Evolutionary conservation across 2,329 filamentous ascomycete genomes (phyloP), one percentile per base, ranked within the genome.

Genomic region (Paracorniculantispora psalliotae): DNA sequence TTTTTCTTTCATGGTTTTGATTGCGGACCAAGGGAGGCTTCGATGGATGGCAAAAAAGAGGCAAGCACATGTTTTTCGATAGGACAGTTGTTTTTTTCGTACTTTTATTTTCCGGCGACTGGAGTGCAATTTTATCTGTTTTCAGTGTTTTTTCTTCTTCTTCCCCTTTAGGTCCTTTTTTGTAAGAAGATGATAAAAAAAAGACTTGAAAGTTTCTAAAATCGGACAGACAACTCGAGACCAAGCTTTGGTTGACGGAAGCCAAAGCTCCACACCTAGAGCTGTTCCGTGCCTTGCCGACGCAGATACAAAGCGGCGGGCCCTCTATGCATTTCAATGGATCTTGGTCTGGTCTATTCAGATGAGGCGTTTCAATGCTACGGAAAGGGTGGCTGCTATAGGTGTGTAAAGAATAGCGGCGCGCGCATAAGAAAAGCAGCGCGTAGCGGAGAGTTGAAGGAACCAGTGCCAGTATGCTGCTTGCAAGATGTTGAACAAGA

Each of bases 101-200:
- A 19, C 39, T 57, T 51, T 43, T 44, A 17, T 25, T 51, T 65
- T 77, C 76, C 76, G 77, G 77, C 77, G 76, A 79, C 74, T 74
- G 77, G 76, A 76, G 76, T 79, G 77, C 71, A 77, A 75, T 77
- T 75, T 67, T 73, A 72, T 71, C 21, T 56, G 41, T 57, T 48
- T 57, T 57, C 65, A 68, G 67, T 70, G 67, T 63, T 69, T 63
- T 63, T 63, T 60, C 47, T 39, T 33, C 12, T 12, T 33, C 6
- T 33, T 33, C 30, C n/a, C n/a, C n/a, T 46, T 51, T 60, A 62
- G 56, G 46, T 51, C 59, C 59, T 21, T 51, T 48, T 47, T 54
- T 48, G 23, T 50, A 30, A 50, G 30, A 37, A n/a, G 33, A 51
- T 19, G 47, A 39, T 50, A 51, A 30, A 25, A 30, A 25, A 51